phyloP scores from a whole-genome alignment of 805 yeast species.

The Cyberlindnera japonica region DNA sequence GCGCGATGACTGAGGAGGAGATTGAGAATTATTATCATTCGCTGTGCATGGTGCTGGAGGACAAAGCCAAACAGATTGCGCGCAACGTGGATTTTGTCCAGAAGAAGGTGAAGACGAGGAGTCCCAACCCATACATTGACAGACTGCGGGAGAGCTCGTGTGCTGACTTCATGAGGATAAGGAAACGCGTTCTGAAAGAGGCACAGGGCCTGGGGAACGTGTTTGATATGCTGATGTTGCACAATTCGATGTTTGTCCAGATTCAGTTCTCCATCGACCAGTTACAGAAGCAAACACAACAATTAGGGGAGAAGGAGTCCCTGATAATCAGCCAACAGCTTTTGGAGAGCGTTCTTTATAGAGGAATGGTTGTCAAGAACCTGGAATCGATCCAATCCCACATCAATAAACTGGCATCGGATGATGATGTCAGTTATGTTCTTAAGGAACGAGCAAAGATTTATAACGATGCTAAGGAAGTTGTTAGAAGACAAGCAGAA shows the following conservation, averaged over 20 bases:
- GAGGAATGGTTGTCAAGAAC: constrained; percentile 14
- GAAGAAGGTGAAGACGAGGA: constrained; percentile 19
- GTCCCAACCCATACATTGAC: constrained; percentile 21
- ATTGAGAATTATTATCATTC: constrained; percentile 14
- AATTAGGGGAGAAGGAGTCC: neutral
- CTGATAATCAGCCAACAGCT: too few relatives aligned
- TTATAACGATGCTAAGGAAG: constrained; percentile 27
- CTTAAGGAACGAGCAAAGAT: constrained; percentile 29
- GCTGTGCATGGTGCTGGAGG: constrained; percentile 13
- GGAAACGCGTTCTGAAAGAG: constrained; percentile 13
- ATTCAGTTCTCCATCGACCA: neutral
- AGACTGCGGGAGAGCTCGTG: constrained; percentile 15
- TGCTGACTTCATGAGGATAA: constrained; percentile 20
- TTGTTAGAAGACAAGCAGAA: constrained; percentile 18
- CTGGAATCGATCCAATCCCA: constrained; percentile 14
- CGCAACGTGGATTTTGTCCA: constrained; percentile 21
- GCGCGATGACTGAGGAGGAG: constrained; percentile 9
- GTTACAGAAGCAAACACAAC: neutral
- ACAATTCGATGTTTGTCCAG: constrained; percentile 13
- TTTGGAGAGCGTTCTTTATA: constrained; percentile 3
- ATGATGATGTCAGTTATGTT: constrained; percentile 26
- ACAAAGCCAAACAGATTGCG: constrained; percentile 21
- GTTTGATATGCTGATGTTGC: constrained; percentile 10
- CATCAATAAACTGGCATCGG: constrained; percentile 10
- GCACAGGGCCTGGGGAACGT: constrained; percentile 4